Base-by-base conservation (phyloP, 2,329 filamentous ascomycete species). In the Aspergillus pseudotamarii region DNA sequence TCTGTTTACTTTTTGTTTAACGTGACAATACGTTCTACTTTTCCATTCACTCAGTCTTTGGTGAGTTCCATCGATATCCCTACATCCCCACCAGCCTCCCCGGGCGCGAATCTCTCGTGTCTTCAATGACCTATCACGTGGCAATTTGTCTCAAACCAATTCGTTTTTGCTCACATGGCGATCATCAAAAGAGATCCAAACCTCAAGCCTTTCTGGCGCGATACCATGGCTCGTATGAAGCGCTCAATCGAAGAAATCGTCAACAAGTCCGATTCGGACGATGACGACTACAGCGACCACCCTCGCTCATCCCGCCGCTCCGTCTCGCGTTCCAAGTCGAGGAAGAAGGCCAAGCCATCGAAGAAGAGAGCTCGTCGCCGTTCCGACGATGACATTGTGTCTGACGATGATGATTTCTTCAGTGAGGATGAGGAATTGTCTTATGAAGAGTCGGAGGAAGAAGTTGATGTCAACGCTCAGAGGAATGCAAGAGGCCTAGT, bases 401-500 rank as follows among this genome's bases (percentile, higher is more conserved):
- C 75, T 51, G 78, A 72, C 21, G 72, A 81, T 28, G 68, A 71
- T 28, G 68, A 71, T 28, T 19, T 74, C 11, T 34, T 79, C 69
- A 70, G 73, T 21, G 80, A 78, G 3, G 78, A 77, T 57, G 80
- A 79, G 11, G 81, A 82, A 19, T 65, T 80, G 10, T 76, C 77
- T 8, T 78, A 78, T 41, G 78, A 82, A 46, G 82, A 83, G 36
- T 80, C 76, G 4, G 82, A 84, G 12, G 72, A 73, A 6, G 82
- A 85, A 21, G 71, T 79, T 55, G 78, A 80, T 3, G 78, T 69
- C 9, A 74, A 73, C 59, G 76, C 82, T 1, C 84, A 86, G 69
- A 79, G 83, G 62, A 88, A 88, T 69, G 84, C 85, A 21, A 84
- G 85, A 57, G 87, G 87, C 41, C 80, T 85, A 55, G 81, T 83